Conservation (phyloP, 768 basidiomycete species). For the Auricularia sp. region DNA sequence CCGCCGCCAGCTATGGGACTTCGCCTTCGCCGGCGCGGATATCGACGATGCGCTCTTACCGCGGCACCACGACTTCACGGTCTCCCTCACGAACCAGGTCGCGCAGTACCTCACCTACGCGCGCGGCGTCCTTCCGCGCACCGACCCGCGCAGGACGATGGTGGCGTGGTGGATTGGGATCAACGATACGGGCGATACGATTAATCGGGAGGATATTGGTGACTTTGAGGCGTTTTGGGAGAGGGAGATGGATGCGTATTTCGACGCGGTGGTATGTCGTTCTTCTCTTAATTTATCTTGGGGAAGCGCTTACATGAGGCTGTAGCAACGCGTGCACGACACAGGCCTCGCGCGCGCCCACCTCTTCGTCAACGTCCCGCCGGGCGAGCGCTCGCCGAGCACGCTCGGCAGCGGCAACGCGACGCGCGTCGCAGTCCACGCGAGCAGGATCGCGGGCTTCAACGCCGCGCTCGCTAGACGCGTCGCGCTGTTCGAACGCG, state of each 20-base stretch:
- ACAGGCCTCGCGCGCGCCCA: constrained; percentile 33
- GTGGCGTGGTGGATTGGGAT: constrained; percentile 52
- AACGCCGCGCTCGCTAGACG: constrained; percentile 31
- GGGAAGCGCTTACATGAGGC: background rate
- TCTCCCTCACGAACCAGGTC: constrained; percentile 39
- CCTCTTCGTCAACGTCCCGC: constrained; percentile 48
- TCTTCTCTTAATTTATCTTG: background rate
- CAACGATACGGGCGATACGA: constrained; percentile 45
- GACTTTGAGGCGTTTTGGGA: constrained; percentile 42
- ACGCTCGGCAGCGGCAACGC: constrained; percentile 20
- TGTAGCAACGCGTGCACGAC: constrained; percentile 30
- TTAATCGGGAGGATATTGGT: constrained; percentile 30
- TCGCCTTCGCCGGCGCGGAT: constrained; percentile 45
- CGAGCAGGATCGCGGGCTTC: constrained; percentile 31
- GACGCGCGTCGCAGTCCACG: constrained; percentile 25
- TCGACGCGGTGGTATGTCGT: constrained; percentile 35
- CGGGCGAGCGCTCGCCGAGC: constrained; percentile 38
- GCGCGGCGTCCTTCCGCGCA: constrained; percentile 34
- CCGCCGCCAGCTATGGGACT: constrained; percentile 39
- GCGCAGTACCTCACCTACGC: constrained; percentile 38
- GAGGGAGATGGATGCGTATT: constrained; percentile 38
- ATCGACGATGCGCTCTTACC: constrained; percentile 35
- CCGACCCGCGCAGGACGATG: constrained; percentile 27
- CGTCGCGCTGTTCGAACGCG: constrained; percentile 23
- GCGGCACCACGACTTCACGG: constrained; percentile 36